Evolutionary conservation across 169 alveolate genomes (phyloP), one percentile per base, ranked within the genome.

Genomic region (Eimeria necatrix): DNA sequence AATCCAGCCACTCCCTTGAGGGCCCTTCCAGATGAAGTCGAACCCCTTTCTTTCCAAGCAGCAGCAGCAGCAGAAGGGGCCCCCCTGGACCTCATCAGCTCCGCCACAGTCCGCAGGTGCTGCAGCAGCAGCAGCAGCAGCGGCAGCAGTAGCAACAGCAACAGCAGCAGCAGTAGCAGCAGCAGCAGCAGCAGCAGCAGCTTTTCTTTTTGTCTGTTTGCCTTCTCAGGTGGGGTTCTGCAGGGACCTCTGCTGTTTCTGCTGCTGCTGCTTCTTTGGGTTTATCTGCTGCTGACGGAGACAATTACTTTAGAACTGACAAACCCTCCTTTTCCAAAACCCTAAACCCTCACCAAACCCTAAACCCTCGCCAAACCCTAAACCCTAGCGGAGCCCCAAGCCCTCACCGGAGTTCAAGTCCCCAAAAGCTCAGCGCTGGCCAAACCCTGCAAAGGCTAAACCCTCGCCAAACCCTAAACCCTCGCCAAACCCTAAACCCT

Each of bases 1-100:
- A 61, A 60, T 70, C 84, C 93, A 12, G 32, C 93, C 2, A 61
- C 60, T 60, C 93, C 93, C 8, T 61, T 86, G 18, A 26, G 83
- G 10, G 81, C 93, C 52, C 14, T 86, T 81, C 71, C 81, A 16
- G 56, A 64, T 7, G 84, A 86, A 64, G 51, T 46, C 20, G 93
- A 86, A 22, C 93, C 93, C 4, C 93, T 86, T 24, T 12, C 78
- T 24, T 68, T 68, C 78, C n/a, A 16, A 16, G 41, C n/a, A 16
- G 41, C 78, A 16, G 9, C n/a, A 10, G 14, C n/a, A 12, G n/a
- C 12, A 7, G 78, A 24, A 10, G 41, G 12, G 41, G 32, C 12
- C n/a, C 41, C 12, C 12, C 12, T 68, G 41, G 78, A 68, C 78
- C n/a, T 14, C 32, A 68, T 68, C n/a, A 68, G 78, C 78, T 68